Conservation (phyloP, 164 flowering plant species). For the Kingdonia uniflora region DNA sequence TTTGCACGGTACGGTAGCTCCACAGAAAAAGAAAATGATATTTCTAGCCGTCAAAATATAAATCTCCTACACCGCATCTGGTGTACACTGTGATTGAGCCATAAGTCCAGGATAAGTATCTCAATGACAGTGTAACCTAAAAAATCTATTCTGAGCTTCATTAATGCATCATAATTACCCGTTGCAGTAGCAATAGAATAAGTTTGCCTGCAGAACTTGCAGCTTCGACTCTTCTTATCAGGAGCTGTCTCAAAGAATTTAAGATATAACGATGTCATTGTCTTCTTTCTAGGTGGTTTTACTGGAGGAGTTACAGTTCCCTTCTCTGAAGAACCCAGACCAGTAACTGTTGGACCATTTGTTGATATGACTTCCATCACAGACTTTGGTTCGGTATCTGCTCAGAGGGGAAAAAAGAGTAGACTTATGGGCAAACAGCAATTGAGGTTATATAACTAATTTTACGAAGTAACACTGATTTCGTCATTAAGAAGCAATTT, state of each 20-base stretch:
- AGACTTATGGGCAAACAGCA: constrained; percentile 5
- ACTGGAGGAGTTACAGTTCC: constrained; percentile 29
- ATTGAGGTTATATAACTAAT: neutral
- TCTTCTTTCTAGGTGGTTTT: constrained; percentile 71
- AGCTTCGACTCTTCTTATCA: constrained; percentile 83
- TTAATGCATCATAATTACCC: constrained; percentile 30
- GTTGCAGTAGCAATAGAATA: constrained; percentile 98
- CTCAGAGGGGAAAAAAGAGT: constrained; percentile 3
- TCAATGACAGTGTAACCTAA: no score
- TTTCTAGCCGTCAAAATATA: no score
- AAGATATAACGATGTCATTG: constrained; percentile 90
- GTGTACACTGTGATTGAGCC: neutral
- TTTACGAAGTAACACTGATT: neutral
- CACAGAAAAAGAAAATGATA: no score
- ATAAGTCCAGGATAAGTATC: no score
- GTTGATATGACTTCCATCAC: constrained; percentile 60
- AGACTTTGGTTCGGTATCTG: constrained; percentile 71
- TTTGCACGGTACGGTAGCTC: no score
- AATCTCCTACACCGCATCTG: no score
- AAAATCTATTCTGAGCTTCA: no score
- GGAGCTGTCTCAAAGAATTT: constrained; percentile 83
- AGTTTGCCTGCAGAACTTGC: constrained; percentile 93
- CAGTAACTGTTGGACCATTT: constrained; percentile 47
- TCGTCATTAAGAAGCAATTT: no score
- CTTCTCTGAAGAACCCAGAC: constrained; percentile 61